phyloP scores from a whole-genome alignment of 2,329 filamentous ascomycete species.

The Ceratocystis cubensis region DNA sequence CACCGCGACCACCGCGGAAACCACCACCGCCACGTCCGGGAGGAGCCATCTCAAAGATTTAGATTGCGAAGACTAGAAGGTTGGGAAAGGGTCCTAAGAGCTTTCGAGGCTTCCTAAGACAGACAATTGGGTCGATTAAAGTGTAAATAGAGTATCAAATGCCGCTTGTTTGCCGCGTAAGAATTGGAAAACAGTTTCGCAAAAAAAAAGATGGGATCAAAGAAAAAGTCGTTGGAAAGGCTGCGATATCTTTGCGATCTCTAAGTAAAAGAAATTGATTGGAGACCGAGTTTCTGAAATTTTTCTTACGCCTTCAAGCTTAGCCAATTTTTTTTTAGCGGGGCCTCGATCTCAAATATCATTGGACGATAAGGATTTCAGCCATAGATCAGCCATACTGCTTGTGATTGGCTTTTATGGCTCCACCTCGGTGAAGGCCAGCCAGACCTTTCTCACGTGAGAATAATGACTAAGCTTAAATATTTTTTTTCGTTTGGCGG shows the following conservation, averaged over 20 bases:
- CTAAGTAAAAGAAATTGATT: constrained; percentile 20
- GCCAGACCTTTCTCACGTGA: constrained; percentile 17
- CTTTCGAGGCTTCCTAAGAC: constrained; percentile 18
- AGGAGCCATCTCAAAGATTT: constrained; percentile 26
- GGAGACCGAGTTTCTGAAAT: constrained; percentile 22
- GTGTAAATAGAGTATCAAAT: constrained; percentile 5
- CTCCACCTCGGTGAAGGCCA: constrained; percentile 19
- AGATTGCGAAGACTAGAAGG: constrained; percentile 22
- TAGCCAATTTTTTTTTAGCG: constrained; percentile 22
- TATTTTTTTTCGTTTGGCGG: background rate
- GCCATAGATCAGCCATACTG: constrained; percentile 15
- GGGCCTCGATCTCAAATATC: constrained; percentile 20
- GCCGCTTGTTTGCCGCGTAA: constrained; percentile 7
- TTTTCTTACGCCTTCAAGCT: constrained; percentile 22
- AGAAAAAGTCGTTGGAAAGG: constrained; percentile 17
- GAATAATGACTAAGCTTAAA: background rate
- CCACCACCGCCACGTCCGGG: constrained; percentile 27
- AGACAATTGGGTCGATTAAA: constrained; percentile 8
- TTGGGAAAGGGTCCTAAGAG: constrained; percentile 22
- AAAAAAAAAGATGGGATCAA: constrained; percentile 12
- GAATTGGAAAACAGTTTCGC: constrained; percentile 14
- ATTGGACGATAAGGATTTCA: constrained; percentile 22
- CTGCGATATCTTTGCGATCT: constrained; percentile 21
- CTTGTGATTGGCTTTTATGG: constrained; percentile 12
- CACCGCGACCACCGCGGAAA: constrained; percentile 28